phyloP scores from a whole-genome alignment of 225 moss, liverwort and hornwort genomes.

The Straminergon stramineum region DNA sequence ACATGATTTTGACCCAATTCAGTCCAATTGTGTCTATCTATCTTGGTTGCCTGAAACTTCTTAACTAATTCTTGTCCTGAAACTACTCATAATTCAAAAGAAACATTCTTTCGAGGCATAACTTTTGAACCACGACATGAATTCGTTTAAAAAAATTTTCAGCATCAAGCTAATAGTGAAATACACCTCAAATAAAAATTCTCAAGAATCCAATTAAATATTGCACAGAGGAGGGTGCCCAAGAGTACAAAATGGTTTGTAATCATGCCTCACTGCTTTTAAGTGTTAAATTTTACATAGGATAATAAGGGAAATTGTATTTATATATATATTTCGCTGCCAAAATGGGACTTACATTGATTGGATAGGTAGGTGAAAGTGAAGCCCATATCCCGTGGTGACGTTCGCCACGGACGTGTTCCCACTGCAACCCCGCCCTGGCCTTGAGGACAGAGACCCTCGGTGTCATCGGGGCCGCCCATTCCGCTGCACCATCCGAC shows the following conservation, averaged over 20 bases:
- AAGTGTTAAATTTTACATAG: too few relatives aligned
- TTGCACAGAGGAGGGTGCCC: too few relatives aligned
- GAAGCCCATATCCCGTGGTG: not conserved
- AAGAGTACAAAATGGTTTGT: too few relatives aligned
- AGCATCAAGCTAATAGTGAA: not conserved
- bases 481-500: not conserved
- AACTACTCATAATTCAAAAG: rapidly evolving
- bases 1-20: not conserved
- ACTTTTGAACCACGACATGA: rapidly evolving
- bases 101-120: not conserved
- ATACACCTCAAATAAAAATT: too few relatives aligned
- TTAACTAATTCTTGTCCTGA: too few relatives aligned
- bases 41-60: rapidly evolving
- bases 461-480: not conserved
- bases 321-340: too few relatives aligned
- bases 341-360: not conserved
- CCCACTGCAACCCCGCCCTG: not conserved
- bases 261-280: too few relatives aligned
- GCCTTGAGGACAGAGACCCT: not conserved
- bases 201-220: too few relatives aligned
- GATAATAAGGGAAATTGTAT: not conserved
- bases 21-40: not conserved
- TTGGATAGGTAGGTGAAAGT: too few relatives aligned
- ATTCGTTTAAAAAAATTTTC: not conserved
- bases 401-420: not conserved